Percentiles rank a stretch among this genome's conserved stretches.
Evolutionary conservation across 495 filamentous ascomycete genomes (phyloP).

Genomic region (Aspergillus haitiensis): DNA sequence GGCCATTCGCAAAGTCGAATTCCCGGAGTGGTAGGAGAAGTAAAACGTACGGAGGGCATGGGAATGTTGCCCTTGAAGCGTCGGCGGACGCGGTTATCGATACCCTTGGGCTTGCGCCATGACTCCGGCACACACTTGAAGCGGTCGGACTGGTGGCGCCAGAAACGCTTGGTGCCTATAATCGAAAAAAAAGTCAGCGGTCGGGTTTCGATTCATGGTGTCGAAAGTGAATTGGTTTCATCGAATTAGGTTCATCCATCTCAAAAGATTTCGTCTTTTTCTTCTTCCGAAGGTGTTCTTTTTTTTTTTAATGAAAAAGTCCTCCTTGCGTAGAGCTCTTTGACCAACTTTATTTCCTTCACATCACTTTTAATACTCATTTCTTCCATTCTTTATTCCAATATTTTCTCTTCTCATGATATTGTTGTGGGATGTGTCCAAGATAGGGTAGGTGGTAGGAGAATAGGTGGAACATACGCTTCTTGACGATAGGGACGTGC

Average conservation of each 20-base stretch:
- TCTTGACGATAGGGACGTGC: constrained; percentile 99
- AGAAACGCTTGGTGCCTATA: constrained; percentile 83
- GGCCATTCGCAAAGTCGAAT: not conserved
- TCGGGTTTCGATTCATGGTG: not conserved
- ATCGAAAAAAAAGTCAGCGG: constrained; percentile 8
- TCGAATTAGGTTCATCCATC: not conserved
- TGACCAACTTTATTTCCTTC: not conserved
- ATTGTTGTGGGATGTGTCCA: not conserved
- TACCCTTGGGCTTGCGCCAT: constrained; percentile 99
- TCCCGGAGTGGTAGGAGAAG: not conserved
- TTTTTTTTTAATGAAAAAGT: no score
- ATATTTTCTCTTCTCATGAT: not conserved
- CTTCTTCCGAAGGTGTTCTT: not conserved
- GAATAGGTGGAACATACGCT: constrained; percentile 69
- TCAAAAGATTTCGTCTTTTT: not conserved
- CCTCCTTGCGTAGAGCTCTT: not conserved
- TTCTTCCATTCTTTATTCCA: not conserved
- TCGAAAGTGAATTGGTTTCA: not conserved
- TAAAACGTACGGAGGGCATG: constrained; percentile 90
- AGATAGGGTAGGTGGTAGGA: constrained; percentile 9
- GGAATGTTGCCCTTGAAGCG: constrained; percentile 91
- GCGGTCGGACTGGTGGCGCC: constrained; percentile 93
- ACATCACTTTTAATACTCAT: not conserved
- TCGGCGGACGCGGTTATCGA: constrained; percentile 88
- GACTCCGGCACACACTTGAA: constrained; percentile 83